A percentile compares a stretch with the other conserved stretches of the same genome.
Conservation (phyloP, 768 basidiomycete species). For the Psilocybe subaeruginosa region DNA sequence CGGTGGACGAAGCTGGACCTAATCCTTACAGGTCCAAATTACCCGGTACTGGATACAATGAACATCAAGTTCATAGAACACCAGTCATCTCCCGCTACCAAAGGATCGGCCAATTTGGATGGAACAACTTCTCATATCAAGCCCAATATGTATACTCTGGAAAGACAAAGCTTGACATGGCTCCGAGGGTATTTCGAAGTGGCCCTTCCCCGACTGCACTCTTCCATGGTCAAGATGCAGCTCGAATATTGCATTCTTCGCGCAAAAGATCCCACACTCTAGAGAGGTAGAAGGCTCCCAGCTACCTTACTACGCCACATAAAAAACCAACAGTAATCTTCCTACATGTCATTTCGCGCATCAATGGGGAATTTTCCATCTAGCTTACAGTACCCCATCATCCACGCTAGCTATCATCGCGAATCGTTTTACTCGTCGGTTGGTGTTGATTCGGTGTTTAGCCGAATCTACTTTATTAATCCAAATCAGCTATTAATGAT, state of each 20-base stretch:
- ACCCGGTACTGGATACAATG: neutral
- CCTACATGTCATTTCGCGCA: no score
- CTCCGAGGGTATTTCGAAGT: neutral
- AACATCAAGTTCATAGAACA: neutral
- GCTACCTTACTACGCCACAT: no score
- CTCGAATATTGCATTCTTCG: conserved; percentile 1
- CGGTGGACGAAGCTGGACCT: neutral
- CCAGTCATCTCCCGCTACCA: neutral
- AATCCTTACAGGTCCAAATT: neutral
- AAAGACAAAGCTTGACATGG: neutral
- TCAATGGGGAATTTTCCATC: no score
- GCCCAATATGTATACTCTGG: neutral
- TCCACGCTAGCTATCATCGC: no score
- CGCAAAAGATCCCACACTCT: neutral
- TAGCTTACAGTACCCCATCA: no score
- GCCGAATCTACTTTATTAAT: no score
- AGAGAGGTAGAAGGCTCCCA: no score
- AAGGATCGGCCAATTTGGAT: neutral
- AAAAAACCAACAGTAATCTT: no score
- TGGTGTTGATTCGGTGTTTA: no score
- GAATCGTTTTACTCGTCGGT: no score
- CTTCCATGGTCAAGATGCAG: neutral
- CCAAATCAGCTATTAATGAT: no score
- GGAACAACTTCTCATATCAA: neutral
- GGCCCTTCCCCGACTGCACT: neutral